phyloP scores from a whole-genome alignment of 495 filamentous ascomycete genomes.

The Astrocystis sublimbata region DNA sequence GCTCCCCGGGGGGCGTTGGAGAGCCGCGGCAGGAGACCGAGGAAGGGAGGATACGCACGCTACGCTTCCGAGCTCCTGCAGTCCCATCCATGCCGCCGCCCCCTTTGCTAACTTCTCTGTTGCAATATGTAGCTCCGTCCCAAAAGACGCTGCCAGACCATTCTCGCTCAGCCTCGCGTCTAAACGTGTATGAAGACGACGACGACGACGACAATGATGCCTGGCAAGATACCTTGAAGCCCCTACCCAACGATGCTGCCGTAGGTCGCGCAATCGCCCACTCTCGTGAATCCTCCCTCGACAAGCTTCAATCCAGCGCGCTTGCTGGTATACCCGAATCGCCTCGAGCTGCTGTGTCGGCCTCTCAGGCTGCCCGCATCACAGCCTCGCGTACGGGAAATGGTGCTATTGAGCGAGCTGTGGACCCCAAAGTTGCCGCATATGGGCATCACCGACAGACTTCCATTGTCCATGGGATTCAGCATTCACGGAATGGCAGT shows the following conservation, averaged over 20 bases:
- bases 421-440: constrained; percentile 49
- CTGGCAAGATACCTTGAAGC: constrained; percentile 48
- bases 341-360: constrained; percentile 30
- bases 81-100: constrained; percentile 8
- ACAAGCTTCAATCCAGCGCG: constrained; percentile 51
- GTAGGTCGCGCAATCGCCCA: constrained; percentile 41
- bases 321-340: constrained; percentile 44
- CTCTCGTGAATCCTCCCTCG: constrained; percentile 52
- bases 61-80: constrained; percentile 14
- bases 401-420: constrained; percentile 62
- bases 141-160: constrained; percentile 53
- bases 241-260: constrained; percentile 37
- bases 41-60: neutral
- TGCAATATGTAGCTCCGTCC: constrained; percentile 47
- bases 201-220: constrained; percentile 43
- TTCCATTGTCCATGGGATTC: constrained; percentile 89
- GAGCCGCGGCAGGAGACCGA: constrained; percentile 19
- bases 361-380: constrained; percentile 37
- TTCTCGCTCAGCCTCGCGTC: constrained; percentile 42
- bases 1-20: too few relatives aligned
- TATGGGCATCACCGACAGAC: constrained; percentile 93
- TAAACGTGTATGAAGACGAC: constrained; percentile 46
- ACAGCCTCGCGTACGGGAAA: constrained; percentile 44
- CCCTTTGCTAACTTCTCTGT: constrained; percentile 28
- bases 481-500: constrained; percentile 87